Percentiles rank a stretch among this genome's conserved stretches.
phyloP scores from a whole-genome alignment of 2,329 filamentous ascomycete genomes.

The Byssothecium circinans region DNA sequence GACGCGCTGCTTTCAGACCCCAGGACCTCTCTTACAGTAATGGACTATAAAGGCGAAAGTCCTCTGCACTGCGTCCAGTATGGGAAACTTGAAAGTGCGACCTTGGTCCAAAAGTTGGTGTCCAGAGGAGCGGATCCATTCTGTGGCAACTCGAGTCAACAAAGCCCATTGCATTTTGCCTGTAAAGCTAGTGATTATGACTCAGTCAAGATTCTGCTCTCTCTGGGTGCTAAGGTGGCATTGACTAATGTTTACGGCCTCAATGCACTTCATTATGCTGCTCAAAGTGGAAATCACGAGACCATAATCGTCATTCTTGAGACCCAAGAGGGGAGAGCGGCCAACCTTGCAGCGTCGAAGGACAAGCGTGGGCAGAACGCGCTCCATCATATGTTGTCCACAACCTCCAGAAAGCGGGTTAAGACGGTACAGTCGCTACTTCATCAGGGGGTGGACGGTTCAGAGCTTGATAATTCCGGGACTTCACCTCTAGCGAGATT shows the following conservation, averaged over 20 bases:
- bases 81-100: neutral
- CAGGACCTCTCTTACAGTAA: conserved; percentile 5
- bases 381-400: conserved; percentile 10
- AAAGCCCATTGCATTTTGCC: conserved; percentile 13
- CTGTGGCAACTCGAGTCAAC: conserved; percentile 7
- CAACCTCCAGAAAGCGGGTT: neutral
- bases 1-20: conserved; percentile 5
- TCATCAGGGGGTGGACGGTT: conserved; percentile 7
- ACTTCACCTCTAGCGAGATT: conserved; percentile 7
- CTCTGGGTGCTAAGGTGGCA: conserved; percentile 6
- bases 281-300: conserved; percentile 7
- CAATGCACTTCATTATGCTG: conserved; percentile 14
- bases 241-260: conserved; percentile 10
- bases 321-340: neutral
- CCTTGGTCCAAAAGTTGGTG: conserved; percentile 7
- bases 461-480: conserved; percentile 9
- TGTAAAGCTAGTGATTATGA: conserved; percentile 9
- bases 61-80: conserved; percentile 1
- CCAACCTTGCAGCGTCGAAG: neutral
- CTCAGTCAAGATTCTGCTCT: conserved; percentile 9
- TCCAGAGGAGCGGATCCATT: conserved; percentile 12
- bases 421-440: conserved; percentile 13
- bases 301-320: conserved; percentile 9
- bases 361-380: conserved; percentile 5
- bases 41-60: conserved; percentile 6